Conservation (phyloP, 1,139 yeast species). For the Kodamaea ohmeri region DNA sequence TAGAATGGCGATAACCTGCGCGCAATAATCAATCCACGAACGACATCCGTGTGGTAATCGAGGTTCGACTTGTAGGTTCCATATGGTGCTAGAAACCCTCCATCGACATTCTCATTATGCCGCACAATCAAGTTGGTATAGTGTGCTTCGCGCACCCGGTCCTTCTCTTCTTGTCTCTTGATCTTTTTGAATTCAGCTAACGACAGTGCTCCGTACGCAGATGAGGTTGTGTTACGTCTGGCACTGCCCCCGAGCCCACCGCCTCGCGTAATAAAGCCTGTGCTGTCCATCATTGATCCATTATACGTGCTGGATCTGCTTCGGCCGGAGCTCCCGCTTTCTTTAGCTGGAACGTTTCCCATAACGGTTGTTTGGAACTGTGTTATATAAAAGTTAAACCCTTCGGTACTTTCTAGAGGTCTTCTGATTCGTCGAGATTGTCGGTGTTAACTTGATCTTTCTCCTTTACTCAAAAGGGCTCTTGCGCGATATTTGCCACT, state of each 20-base stretch:
- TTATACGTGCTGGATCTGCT: constrained; percentile 23
- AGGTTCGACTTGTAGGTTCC: constrained; percentile 78
- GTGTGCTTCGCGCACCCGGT: constrained; percentile 50
- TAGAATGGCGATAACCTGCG: constrained; percentile 86
- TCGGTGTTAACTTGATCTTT: too few relatives aligned
- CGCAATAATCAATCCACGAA: constrained; percentile 55
- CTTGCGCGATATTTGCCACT: too few relatives aligned
- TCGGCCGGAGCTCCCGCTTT: constrained; percentile 26
- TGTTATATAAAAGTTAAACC: too few relatives aligned
- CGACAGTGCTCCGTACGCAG: constrained; percentile 15
- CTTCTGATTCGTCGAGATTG: too few relatives aligned
- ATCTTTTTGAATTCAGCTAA: constrained; percentile 25
- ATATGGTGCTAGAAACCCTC: constrained; percentile 80
- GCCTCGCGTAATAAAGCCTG: constrained; percentile 14
- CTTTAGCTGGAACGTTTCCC: constrained; percentile 64
- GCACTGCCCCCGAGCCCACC: constrained; percentile 1
- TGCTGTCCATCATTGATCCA: constrained; percentile 11
- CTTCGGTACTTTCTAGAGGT: too few relatives aligned
- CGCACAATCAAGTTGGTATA: constrained; percentile 56
- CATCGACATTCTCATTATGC: constrained; percentile 64
- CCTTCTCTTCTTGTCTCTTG: constrained; percentile 49
- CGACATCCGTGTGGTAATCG: constrained; percentile 72
- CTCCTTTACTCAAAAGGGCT: too few relatives aligned
- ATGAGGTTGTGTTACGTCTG: constrained; percentile 23
- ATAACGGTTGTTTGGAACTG: too few relatives aligned